Percentiles rank a stretch among this genome's conserved stretches.
phyloP scores from a whole-genome alignment of 2,329 filamentous ascomycete species.

The Fusarium goolgardi region DNA sequence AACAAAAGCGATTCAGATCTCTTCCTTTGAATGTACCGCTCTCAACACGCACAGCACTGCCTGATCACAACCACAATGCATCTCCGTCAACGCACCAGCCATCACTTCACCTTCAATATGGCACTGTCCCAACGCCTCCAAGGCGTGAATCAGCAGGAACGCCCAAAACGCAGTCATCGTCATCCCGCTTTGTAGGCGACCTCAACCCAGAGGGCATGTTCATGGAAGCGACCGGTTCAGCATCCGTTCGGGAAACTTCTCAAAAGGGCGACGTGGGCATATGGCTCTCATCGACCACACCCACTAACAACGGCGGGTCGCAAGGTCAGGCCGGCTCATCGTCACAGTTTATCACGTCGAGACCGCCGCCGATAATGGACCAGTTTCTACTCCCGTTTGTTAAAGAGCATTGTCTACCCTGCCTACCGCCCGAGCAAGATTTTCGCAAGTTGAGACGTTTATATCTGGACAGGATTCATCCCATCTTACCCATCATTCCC shows the following conservation, averaged over 20 bases:
- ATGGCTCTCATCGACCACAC: conserved; percentile 58
- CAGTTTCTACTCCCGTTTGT: conserved; percentile 57
- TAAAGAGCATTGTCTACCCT: conserved; percentile 59
- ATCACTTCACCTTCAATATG: conserved; percentile 25
- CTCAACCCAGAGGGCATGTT: conserved; percentile 71
- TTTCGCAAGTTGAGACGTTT: conserved; percentile 59
- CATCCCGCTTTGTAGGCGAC: conserved; percentile 67
- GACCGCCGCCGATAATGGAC: conserved; percentile 56
- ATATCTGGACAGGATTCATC: conserved; percentile 65
- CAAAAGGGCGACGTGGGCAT: conserved; percentile 67
- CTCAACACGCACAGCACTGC: conserved; percentile 11
- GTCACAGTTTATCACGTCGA: conserved; percentile 54
- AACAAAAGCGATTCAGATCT: conserved; percentile 23
- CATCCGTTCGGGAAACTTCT: conserved; percentile 51
- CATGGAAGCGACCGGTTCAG: conserved; percentile 62
- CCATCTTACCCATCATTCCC: conserved; percentile 65
- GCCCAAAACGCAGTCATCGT: conserved; percentile 45
- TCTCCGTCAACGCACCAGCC: conserved; percentile 1
- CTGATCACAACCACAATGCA: conserved; percentile 21
- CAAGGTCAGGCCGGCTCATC: conserved; percentile 34
- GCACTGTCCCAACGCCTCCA: conserved; percentile 17
- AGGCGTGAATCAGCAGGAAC: conserved; percentile 36
- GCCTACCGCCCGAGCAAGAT: conserved; percentile 60
- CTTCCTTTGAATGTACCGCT: conserved; percentile 13
- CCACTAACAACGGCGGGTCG: background rate